Evolutionary conservation across 106 monocot species (phyloP).

Genomic region (Vanilla planifolia): DNA sequence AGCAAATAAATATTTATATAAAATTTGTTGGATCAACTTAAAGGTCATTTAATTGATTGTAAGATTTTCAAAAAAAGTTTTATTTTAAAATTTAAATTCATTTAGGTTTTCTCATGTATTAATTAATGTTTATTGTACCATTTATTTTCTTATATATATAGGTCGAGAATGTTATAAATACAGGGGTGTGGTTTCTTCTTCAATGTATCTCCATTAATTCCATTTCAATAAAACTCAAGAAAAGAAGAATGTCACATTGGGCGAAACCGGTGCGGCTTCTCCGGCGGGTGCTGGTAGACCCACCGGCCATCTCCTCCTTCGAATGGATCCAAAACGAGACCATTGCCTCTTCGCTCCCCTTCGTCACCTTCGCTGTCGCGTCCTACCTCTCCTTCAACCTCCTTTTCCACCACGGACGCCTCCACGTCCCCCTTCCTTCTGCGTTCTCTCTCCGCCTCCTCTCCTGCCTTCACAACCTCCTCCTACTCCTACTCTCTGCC

Average conservation of each 20-base stretch:
- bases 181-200: no score
- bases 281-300: constrained; percentile 38
- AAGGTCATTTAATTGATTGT: no score
- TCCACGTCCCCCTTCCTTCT: constrained; percentile 17
- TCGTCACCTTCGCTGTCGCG: constrained; percentile 24
- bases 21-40: no score
- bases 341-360: constrained; percentile 26
- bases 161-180: no score
- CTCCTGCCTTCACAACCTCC: constrained; percentile 48
- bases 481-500: constrained; percentile 58
- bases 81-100: no score
- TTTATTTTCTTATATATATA: no score
- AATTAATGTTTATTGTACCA: no score
- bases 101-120: no score
- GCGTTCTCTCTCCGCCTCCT: constrained; percentile 28
- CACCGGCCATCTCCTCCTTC: constrained; percentile 38
- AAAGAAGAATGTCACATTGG: constrained; percentile 2
- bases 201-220: no score
- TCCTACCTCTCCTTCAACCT: constrained; percentile 43
- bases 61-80: no score
- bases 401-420: constrained; percentile 30
- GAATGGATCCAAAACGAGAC: constrained; percentile 38
- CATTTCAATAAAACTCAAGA: no score
- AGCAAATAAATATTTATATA: no score
- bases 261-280: neutral